These are phyloP conservation scores for Cicer yamashitae DNA, from an alignment of 306 rosid species.

Conservation along the genomic window DNA sequence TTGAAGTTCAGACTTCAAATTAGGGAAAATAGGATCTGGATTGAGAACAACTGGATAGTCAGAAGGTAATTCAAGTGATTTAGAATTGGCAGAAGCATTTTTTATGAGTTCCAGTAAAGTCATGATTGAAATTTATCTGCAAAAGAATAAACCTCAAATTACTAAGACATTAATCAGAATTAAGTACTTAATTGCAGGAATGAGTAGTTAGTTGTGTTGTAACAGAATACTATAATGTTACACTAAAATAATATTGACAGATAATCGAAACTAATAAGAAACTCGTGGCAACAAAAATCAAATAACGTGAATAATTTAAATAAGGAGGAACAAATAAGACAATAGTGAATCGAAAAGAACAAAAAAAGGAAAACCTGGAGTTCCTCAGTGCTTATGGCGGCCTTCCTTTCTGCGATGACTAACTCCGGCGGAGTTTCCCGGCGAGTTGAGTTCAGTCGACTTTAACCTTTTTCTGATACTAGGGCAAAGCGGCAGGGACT, in stretches of 20 bases:
- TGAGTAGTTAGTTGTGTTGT: no score
- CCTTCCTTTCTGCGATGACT: no score
- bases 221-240: no score
- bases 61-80: constrained; percentile 46
- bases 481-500: no score
- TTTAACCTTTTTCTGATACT: no score
- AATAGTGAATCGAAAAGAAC: constrained; percentile 46
- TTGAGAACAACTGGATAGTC: constrained; percentile 75
- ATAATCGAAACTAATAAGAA: not conserved
- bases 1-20: constrained; percentile 52
- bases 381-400: no score
- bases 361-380: constrained; percentile 9
- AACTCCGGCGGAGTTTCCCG: no score
- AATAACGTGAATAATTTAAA: constrained; percentile 62
- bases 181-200: no score
- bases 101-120: constrained; percentile 69
- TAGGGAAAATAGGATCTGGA: constrained; percentile 58
- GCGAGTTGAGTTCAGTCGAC: no score
- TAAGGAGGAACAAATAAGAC: constrained; percentile 36
- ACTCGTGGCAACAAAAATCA: constrained; percentile 39
- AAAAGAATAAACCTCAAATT: constrained; percentile 26
- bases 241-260: no score
- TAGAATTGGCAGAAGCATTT: constrained; percentile 52
- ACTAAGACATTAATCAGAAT: not conserved
- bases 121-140: constrained; percentile 57